Conservation (phyloP, 768 basidiomycete species). For the Mycena maculata region DNA sequence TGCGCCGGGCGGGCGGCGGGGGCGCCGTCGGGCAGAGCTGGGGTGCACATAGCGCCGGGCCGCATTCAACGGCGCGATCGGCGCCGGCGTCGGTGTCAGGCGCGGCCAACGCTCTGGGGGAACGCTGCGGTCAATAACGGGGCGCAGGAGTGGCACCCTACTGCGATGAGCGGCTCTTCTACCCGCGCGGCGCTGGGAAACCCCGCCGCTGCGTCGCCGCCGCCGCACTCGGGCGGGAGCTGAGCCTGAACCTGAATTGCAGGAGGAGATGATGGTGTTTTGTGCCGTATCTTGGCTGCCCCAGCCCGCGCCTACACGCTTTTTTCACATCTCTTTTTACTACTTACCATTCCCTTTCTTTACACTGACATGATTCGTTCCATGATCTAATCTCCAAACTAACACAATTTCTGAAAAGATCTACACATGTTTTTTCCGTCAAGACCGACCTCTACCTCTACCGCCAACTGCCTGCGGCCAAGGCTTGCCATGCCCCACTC, state of each 20-base stretch:
- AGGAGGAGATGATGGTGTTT: constrained; percentile 4
- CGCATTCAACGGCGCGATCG: constrained; percentile 36
- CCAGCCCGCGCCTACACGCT: too few species aligned
- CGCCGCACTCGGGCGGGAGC: constrained; percentile 52
- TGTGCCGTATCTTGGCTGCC: constrained; percentile 15
- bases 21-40: constrained; percentile 61
- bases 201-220: constrained; percentile 64
- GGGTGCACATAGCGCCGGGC: constrained; percentile 61
- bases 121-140: constrained; percentile 44
- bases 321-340: too few species aligned
- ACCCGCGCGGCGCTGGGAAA: constrained; percentile 56
- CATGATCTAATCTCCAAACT: constrained; percentile 32
- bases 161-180: constrained; percentile 54
- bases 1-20: constrained; percentile 59
- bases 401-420: constrained; percentile 32
- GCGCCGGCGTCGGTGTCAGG: too few species aligned
- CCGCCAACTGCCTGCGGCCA: constrained; percentile 26
- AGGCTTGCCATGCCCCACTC: constrained; percentile 13
- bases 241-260: constrained; percentile 10
- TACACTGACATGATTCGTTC: constrained; percentile 28
- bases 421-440: neutral
- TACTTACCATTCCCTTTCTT: neutral
- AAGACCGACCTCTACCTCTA: constrained; percentile 28
- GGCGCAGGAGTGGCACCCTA: constrained; percentile 62
- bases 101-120: constrained; percentile 58